Base-by-base conservation (phyloP, 805 yeast species). In the Saccharomycopsis malanga region DNA sequence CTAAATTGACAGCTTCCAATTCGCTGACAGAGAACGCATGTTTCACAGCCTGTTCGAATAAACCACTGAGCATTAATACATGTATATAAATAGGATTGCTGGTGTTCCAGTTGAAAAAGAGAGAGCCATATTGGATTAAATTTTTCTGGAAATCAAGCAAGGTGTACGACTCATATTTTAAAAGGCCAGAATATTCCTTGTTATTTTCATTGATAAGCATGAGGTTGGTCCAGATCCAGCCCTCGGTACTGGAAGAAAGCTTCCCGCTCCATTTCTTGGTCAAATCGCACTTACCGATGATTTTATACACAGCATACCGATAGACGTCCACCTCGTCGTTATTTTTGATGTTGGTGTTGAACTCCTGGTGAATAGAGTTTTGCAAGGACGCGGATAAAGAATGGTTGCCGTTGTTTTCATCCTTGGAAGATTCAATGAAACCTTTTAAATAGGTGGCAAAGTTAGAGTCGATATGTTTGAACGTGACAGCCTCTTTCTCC, bases 191-290 rank as follows among this genome's bases (percentile, higher is more conserved):
- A 15, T 12, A 5, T 23, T 48, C 42, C 14, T 64, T 65, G 34
- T 56, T 60, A 39, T 69, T 74, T 57, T 86, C 91, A 47, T 80
- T 76, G 14, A 85, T 77, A 24, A 91, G 71, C 64, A 79, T 73
- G 48, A 93, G 72, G 64, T 93, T 97, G 60, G 85, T 77, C 98
- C 98, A 91, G 42, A 91, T 63, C 98, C 98, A 91, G 66, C 91
- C 98, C 63, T 91, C 98, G 41, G 89, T 77, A 49, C 94, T 85
- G 34, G 83, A 75, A 25, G 91, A 76, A 34, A 76, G 69, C n/a
- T 79, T 62, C 32, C 94, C 79, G 56, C 89, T 67, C 53, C 76
- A 68, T 63, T 79, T 79, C 63, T 81, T 72, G 41, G 83, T 69
- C 59, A 83, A 60, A 66, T 81, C 81, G 63, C 96, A 87, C 62